phyloP scores from a whole-genome alignment of 345 rosid genomes.

The Eucalyptus shirleyi region DNA sequence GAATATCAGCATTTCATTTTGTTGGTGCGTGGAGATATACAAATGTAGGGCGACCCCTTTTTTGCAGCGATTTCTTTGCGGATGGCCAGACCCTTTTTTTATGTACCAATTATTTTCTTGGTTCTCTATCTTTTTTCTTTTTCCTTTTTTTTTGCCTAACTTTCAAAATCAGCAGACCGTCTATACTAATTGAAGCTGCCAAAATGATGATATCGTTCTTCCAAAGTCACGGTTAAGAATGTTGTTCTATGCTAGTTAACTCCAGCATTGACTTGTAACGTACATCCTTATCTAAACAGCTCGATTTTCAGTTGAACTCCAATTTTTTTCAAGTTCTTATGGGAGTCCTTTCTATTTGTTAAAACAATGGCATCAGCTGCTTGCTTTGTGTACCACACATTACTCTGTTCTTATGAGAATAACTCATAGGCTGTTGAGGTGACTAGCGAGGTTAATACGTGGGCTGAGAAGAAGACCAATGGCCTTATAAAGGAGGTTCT shows the following conservation, averaged over 20 bases:
- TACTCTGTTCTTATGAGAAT: background rate
- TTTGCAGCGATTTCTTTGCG: background rate
- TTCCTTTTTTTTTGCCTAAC: background rate
- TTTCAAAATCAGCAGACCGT: background rate
- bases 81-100: background rate
- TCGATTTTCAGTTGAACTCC: background rate
- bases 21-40: background rate
- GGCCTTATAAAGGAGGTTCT: slow-evolving; percentile 73
- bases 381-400: background rate
- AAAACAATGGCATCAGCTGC: background rate
- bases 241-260: background rate
- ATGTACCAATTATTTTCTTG: background rate
- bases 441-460: slow-evolving; percentile 42
- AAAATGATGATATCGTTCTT: background rate
- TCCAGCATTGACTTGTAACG: background rate
- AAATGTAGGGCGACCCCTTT: background rate
- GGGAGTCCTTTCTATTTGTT: background rate
- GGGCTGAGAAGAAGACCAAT: slow-evolving; percentile 62
- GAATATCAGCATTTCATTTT: background rate
- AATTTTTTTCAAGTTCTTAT: background rate
- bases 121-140: background rate
- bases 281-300: background rate
- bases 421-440: slow-evolving; percentile 55
- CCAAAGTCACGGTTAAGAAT: background rate
- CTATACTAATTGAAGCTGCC: background rate